phyloP scores from a whole-genome alignment of 2,329 filamentous ascomycete genomes.

The Hyphodiscus sp. region DNA sequence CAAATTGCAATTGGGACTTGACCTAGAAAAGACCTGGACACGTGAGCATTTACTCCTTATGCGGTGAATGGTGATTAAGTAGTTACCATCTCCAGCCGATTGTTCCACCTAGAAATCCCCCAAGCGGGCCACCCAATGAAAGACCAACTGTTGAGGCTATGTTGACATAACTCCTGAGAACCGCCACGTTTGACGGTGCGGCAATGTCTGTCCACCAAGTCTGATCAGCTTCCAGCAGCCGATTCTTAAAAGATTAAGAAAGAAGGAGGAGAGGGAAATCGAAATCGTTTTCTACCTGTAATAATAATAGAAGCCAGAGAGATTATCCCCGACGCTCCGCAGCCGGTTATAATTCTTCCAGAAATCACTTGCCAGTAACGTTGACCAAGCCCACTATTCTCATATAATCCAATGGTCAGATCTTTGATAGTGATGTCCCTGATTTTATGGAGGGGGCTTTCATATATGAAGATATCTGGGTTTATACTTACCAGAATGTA shows the following conservation, averaged over 20 bases:
- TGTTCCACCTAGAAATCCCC: constrained; percentile 43
- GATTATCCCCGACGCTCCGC: constrained; percentile 43
- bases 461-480: no score
- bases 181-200: constrained; percentile 43
- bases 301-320: constrained; percentile 44
- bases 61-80: background rate
- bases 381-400: constrained; percentile 35
- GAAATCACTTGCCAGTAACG: constrained; percentile 41
- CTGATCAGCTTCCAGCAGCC: constrained; percentile 2
- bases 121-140: constrained; percentile 44
- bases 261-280: background rate
- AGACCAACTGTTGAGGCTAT: constrained; percentile 44
- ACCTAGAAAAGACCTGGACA: constrained; percentile 42
- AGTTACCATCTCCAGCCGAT: constrained; percentile 49
- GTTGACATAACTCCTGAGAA: constrained; percentile 47
- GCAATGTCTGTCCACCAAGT: constrained; percentile 36
- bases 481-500: no score
- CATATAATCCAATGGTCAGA: constrained; percentile 25
- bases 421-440: no score
- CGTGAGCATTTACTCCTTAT: background rate
- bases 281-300: constrained; percentile 33
- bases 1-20: constrained; percentile 42
- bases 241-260: background rate
- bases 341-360: constrained; percentile 44
- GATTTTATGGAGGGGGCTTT: no score